phyloP scores from a whole-genome alignment of 192 early-diverging fungal species.

The Rhizophlyctis rosea region DNA sequence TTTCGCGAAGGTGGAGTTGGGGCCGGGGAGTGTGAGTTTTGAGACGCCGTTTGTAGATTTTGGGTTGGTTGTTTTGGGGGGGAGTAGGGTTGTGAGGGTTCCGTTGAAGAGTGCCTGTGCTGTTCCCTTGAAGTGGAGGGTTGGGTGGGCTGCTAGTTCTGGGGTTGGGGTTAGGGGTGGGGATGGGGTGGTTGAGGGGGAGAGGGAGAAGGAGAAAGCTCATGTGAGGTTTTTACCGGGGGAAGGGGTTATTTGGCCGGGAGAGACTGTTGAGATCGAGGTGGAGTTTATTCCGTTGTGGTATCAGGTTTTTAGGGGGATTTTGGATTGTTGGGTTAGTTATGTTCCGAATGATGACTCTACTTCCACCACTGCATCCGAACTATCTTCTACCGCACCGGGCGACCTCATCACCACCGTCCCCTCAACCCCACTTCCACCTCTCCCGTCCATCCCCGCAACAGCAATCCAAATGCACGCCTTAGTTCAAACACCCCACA shows the following conservation, averaged over 20 bases:
- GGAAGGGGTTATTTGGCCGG: conserved; percentile 29
- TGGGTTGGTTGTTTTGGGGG: conserved; percentile 44
- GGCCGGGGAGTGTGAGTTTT: conserved; percentile 30
- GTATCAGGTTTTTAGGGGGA: conserved; percentile 34
- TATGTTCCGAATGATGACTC: no score
- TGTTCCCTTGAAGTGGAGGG: conserved; percentile 22
- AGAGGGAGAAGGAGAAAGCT: no score
- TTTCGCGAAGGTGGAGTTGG: conserved; percentile 20
- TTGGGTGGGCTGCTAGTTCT: no score
- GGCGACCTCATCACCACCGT: no score
- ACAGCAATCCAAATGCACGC: conserved; percentile 27
- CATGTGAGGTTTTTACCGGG: conserved; percentile 18
- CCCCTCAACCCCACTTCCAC: no score
- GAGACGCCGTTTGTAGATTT: conserved; percentile 37
- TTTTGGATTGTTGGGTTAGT: conserved; percentile 31
- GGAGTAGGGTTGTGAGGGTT: conserved; percentile 15
- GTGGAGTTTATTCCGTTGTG: conserved; percentile 37
- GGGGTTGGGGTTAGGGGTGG: no score
- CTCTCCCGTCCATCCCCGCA: no score
- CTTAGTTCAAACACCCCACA: conserved; percentile 34
- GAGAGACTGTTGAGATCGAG: conserved; percentile 11
- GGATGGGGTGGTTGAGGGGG: no score
- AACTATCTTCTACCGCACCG: no score
- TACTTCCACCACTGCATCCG: no score
- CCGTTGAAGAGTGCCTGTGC: conserved; percentile 36